Base-by-base conservation (phyloP, 1,284 basidiomycete species). In the Malassezia dermatis region DNA sequence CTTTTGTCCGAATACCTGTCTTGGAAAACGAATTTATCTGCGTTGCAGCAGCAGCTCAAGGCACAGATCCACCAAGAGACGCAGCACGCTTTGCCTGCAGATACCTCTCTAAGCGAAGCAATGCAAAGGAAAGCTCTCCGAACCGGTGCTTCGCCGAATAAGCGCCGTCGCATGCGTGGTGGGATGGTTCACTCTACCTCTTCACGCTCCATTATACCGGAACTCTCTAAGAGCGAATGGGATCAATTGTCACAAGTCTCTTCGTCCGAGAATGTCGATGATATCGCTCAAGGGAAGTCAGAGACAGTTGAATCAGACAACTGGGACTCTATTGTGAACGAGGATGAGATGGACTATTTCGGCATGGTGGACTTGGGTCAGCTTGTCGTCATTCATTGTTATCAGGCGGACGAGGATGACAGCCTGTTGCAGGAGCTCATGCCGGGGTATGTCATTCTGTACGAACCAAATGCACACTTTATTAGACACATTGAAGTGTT, bases 391-490 rank as follows among this genome's bases (percentile, higher is more conserved):
- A 82, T 98, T 24, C 82, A 90, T 1, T 82, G 88, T 0, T 98
- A 93, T 69, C 84, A 86, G 0, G 90, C 90, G 42, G 93, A 96
- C 66, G 83, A 86, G 5, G 93, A 99, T 67, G 93, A 98, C 73
- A 81, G 84, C 37, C 77, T 95, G 45, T 78, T 98, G 27, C 82
- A 85, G 51, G 93, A 98, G 73, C 79, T 96, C 2, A 80, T 86
- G 54, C 94, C 94, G 2, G 83, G 86, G 53, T 95, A 90, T 70
- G 83, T 96, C 42, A 87, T 96, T 49, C 63, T 73, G 86, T 91
- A 87, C 67, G 94, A 99, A 67, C 90, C 93, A 0, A 88, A 85
- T 68, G 84, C 89, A 63, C 85, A 91, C 48, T 98, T 96, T 65
- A 83, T 96, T 34, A 80, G 94, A 24, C 81, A 93, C 0, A 80